Evolutionary conservation across 345 rosid genomes (phyloP).

Genomic region (Ailanthus altissimus): DNA sequence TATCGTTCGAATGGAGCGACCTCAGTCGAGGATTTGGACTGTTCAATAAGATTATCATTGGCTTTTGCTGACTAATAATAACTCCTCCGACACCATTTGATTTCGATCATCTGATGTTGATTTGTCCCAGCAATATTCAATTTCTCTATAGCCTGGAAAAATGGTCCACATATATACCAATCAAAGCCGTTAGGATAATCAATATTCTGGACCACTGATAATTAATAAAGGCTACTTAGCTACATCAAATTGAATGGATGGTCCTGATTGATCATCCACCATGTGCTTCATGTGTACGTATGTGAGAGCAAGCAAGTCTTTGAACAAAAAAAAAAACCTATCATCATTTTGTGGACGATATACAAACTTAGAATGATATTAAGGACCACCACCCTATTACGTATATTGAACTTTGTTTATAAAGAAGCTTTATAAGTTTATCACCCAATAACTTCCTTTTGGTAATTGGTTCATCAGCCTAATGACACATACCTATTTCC

Average conservation of each 20-base stretch:
- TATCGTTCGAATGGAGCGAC: too few relatives aligned
- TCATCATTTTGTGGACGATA: conserved; percentile 35
- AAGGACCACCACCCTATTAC: conserved; percentile 27
- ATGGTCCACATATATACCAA: conserved; percentile 23
- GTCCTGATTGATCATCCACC: conserved; percentile 31
- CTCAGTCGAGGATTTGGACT: background rate
- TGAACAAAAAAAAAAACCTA: background rate
- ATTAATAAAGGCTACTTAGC: background rate
- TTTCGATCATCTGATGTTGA: conserved; percentile 27
- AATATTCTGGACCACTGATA: conserved; percentile 38
- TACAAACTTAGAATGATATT: background rate
- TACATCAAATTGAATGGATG: conserved; percentile 30
- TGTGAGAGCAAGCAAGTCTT: background rate
- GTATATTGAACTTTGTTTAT: background rate
- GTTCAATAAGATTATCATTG: conserved; percentile 7
- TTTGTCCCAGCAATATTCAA: conserved; percentile 19
- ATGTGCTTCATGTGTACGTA: conserved; percentile 26
- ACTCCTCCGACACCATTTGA: conserved; percentile 21
- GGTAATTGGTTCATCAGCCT: background rate
- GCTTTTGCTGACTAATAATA: conserved; percentile 6
- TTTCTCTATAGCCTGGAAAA: conserved; percentile 13
- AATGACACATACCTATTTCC: background rate
- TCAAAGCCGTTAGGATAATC: conserved; percentile 34
- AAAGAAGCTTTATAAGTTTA: background rate
- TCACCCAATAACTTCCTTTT: background rate